These are phyloP conservation scores for Lactifluus hygrophoroides DNA, from an alignment of 768 basidiomycete genomes.

Conservation along the genomic window DNA sequence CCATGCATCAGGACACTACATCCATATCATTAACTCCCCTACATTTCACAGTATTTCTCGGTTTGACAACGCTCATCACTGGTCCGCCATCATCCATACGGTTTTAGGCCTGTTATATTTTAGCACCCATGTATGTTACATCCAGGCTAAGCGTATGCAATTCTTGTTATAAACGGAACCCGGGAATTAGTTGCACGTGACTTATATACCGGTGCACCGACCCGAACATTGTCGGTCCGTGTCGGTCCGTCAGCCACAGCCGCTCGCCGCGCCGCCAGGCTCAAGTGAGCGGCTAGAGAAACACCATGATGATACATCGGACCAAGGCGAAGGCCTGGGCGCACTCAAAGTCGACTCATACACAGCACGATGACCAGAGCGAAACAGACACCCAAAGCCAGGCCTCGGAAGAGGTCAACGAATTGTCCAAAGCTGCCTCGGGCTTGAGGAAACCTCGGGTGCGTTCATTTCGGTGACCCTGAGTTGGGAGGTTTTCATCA, in stretches of 20 bases:
- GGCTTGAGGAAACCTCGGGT: conserved; percentile 22
- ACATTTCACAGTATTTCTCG: conserved; percentile 6
- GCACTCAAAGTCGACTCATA: conserved; percentile 8
- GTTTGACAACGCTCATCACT: conserved; percentile 15
- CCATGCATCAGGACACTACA: conserved; percentile 9
- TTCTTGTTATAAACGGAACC: background rate
- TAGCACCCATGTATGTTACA: conserved; percentile 16
- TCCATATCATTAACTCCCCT: conserved; percentile 9
- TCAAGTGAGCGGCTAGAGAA: no score
- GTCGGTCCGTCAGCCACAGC: no score
- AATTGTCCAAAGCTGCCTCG: conserved; percentile 21
- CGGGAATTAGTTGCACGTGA: no score
- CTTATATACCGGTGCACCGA: no score
- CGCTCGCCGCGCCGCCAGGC: no score
- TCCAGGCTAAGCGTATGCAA: conserved; percentile 6
- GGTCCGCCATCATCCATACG: conserved; percentile 13
- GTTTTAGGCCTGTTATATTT: conserved; percentile 2
- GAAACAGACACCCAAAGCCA: conserved; percentile 24
- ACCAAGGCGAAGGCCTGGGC: conserved; percentile 29
- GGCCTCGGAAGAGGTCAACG: conserved; percentile 22
- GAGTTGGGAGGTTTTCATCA: background rate
- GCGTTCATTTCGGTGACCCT: conserved; percentile 24
- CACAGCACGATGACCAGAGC: conserved; percentile 20
- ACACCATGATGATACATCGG: conserved; percentile 28
- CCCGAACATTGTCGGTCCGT: no score